Base-by-base conservation (phyloP, 306 rosid genomes). In the Fragaria ananassa region DNA sequence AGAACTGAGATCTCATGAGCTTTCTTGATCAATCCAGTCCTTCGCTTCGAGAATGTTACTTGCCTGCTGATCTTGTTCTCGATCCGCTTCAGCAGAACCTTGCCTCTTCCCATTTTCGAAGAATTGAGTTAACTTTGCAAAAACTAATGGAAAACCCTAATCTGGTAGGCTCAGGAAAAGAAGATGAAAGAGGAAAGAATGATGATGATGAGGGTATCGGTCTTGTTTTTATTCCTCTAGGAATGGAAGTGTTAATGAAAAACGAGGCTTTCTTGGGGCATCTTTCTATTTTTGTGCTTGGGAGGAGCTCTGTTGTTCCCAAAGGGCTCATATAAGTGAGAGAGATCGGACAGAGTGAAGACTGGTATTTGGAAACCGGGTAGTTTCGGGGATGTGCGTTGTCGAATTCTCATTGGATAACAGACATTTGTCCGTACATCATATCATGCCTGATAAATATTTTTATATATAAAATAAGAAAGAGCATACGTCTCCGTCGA, bases 1-100 rank as follows among this genome's bases (percentile, higher is more conserved):
- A 92, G 89, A 25, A 90, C 93, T 4, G 96, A 90, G 82, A 92
- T 90, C 90, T 92, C 97, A 54, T 87, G 80, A 23, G 97, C 97
- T 76, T 92, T 92, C 83, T 92, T 92, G n/a, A 85, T 78, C 39
- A 92, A 60, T 3, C 97, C 97, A 0, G 72, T 81, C 81, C 91
- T 76, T 8, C 97, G 78, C 85, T 92, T 92, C 0, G 97, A 92
- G 51, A 92, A 92, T 4, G 97, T 92, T 9, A 92, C 97, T 84
- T 92, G 97, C 44, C 96, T 81, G 45, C 87, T 92, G 69, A 86
- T 88, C 75, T 90, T 92, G 92, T 90, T 88, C 91, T 92, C 96
- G 83, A 92, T 92, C 84, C 89, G 87, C 89, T 82, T 90, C 78
- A 92, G 71, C 83, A 87, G 83, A 72, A 92, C 96, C 82, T 84